Evolutionary conservation across 345 rosid genomes (phyloP), one percentile per base, ranked within the genome.

Genomic region (Rhizophora apiculata): DNA sequence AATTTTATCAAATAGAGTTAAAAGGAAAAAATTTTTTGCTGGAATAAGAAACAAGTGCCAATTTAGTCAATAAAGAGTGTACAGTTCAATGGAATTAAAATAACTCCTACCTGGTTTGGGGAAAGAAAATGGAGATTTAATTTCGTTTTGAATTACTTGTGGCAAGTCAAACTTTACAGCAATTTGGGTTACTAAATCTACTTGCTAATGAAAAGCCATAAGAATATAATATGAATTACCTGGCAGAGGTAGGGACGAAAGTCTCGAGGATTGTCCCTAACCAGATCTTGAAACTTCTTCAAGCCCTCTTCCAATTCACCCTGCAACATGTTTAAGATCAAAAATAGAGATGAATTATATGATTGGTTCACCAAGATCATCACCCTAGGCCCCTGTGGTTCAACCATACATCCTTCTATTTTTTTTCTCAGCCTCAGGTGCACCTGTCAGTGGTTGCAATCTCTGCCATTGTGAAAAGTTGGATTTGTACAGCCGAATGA

Each of bases 191-290:
- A 8, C 60, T 8, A 56, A 56, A 56, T 56, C 29, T 16, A 56
- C 60, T 24, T 21, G 60, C 60, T 56, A 27, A 56, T 15, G 16
- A 56, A 56, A 24, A 56, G 60, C 60, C 2, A 26, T 15, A 10
- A 48, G 9, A 54, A 58, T 29, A 9, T 10, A 54, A 43, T 32
- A 2, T 20, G 78, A 70, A 32, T 55, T 68, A 88, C 98, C 90
- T 88, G 96, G 79, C 96, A 94, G 76, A 94, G 98, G 78, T 91
- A 94, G 37, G 97, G 96, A 74, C 98, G 86, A 29, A 94, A 91
- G 83, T 94, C 98, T 76, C 88, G 85, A 76, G 96, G 97, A 77
- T 94, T 81, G 34, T 91, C 95, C 36, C 82, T 70, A 26, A 89
- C 80, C 74, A 94, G 82, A 64, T 81, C 85, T 75, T 88, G 89